Base-by-base conservation (phyloP, 2,329 filamentous ascomycete genomes). In the Aspergillus pseudoviridinutans region DNA sequence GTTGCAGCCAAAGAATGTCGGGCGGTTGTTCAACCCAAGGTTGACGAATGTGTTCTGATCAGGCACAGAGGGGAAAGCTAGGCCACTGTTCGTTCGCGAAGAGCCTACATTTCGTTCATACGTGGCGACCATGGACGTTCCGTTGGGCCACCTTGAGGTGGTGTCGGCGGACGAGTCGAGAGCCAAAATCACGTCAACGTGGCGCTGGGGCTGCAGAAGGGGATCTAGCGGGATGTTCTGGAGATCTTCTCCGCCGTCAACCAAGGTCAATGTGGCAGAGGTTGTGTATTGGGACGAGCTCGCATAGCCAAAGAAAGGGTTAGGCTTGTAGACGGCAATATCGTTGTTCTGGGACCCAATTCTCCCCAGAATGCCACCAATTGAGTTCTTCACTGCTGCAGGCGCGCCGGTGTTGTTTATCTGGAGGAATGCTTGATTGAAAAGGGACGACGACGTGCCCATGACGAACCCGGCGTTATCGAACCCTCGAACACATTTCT, bases 391-490 rank as follows among this genome's bases (percentile, higher is more conserved):
- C 27, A 81, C 73, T 8, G 69, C 69, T 2, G 78, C 79, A 6
- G 84, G 64, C 29, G 80, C 71, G 0, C 17, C 6, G 32, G 76
- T 68, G 1, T 80, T 70, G 61, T 89, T 82, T 55, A 92, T 78
- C 9, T 84, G 74, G 3, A 91, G 78, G 17, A 94, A 75, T 64
- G 89, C 82, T 64, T 86, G 79, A 76, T 96, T 96, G 80, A 96
- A 96, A 1, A 96, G 80, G 1, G 88, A 88, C 1, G 87, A 90
- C 29, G 87, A 91, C 0, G 91, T 95, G 35, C 91, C 91, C 85
- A 94, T 91, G 27, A 96, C 79, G 67, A 84, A 96, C 4, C 90
- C 90, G 24, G 83, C 83, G 65, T 92, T 91, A 74, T 96, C 92
- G 61, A 91, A 91, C 0, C 92, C 91, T 3, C 82, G 79, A 12